Percentiles rank a stretch among this genome's conserved stretches.
These are phyloP conservation scores for Leishmania gerbilli DNA, from an alignment of 208 protist species.

Conservation along the genomic window DNA sequence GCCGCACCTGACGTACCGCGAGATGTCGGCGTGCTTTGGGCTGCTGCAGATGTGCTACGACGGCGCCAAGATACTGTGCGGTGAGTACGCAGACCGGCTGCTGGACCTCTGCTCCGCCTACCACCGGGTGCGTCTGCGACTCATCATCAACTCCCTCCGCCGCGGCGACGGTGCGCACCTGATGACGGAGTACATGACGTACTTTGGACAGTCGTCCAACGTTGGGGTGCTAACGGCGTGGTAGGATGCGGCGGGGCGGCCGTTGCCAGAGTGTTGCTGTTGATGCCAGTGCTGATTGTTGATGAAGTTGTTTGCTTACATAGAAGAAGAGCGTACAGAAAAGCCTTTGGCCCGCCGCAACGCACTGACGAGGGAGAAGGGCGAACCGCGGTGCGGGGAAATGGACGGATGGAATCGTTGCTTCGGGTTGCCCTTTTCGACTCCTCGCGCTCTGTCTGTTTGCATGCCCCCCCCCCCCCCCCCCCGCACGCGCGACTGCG, in stretches of 20 bases:
- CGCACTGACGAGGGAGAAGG: not conserved
- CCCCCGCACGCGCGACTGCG: not conserved
- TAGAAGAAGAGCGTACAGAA: not conserved
- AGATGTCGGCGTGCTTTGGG: conserved; percentile 59
- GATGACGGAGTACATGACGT: conserved; percentile 52
- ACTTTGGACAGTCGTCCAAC: conserved; percentile 66
- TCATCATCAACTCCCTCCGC: conserved; percentile 53
- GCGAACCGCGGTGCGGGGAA: not conserved
- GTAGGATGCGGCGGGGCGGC: not conserved
- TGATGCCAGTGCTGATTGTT: not conserved
- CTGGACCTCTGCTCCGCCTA: conserved; percentile 84
- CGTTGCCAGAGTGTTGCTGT: not conserved
- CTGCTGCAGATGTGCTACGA: conserved; percentile 58
- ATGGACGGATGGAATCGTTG: not conserved
- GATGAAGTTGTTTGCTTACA: not conserved
- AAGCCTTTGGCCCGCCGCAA: not conserved
- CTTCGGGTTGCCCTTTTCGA: not conserved
- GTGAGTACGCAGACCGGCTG: conserved; percentile 43
- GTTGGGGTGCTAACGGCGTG: conserved; percentile 29
- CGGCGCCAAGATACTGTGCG: conserved; percentile 41
- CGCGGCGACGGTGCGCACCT: conserved; percentile 42
- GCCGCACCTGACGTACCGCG: conserved; percentile 41
- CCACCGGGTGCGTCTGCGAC: conserved; percentile 86
- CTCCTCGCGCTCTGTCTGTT: not conserved
- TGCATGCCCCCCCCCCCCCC: no score